phyloP scores from a whole-genome alignment of 176 grass and related monocot genomes.

The Rhynchospora tenuis region DNA sequence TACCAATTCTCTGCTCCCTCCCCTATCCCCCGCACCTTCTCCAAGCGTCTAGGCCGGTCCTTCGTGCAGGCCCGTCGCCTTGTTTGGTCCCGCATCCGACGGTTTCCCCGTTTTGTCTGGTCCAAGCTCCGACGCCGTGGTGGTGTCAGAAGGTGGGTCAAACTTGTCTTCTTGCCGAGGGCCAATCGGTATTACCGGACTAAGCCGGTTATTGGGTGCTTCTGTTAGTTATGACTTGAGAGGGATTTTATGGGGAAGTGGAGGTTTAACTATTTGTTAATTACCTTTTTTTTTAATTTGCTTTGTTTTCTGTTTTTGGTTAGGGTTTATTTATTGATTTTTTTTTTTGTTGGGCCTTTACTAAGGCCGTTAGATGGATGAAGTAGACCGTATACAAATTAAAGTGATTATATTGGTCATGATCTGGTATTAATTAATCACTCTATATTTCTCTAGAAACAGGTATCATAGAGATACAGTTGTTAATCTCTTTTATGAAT shows the following conservation, averaged over 20 bases:
- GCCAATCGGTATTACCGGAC: background rate
- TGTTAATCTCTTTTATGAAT: background rate
- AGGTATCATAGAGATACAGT: background rate
- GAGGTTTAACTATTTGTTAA: constrained; percentile 3
- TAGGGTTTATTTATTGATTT: constrained; percentile 19
- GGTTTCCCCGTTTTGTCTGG: constrained; percentile 36
- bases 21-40: constrained; percentile 17
- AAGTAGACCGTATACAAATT: background rate
- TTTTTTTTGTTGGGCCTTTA: background rate
- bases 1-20: constrained; percentile 81
- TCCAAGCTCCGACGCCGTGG: background rate
- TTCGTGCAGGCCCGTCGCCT: constrained; percentile 52
- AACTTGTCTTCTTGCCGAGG: background rate
- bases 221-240: background rate
- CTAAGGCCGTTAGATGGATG: constrained; percentile 7
- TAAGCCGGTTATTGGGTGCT: background rate
- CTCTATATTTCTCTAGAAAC: background rate
- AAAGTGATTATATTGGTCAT: background rate
- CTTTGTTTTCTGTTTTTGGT: background rate
- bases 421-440: background rate
- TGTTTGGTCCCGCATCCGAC: constrained; percentile 53
- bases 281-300: background rate
- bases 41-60: constrained; percentile 3
- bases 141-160: background rate
- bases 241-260: background rate